A percentile compares a stretch with the other conserved stretches of the same genome.
phyloP scores from a whole-genome alignment of 2,329 filamentous ascomycete species.

The Shiraia sp. region DNA sequence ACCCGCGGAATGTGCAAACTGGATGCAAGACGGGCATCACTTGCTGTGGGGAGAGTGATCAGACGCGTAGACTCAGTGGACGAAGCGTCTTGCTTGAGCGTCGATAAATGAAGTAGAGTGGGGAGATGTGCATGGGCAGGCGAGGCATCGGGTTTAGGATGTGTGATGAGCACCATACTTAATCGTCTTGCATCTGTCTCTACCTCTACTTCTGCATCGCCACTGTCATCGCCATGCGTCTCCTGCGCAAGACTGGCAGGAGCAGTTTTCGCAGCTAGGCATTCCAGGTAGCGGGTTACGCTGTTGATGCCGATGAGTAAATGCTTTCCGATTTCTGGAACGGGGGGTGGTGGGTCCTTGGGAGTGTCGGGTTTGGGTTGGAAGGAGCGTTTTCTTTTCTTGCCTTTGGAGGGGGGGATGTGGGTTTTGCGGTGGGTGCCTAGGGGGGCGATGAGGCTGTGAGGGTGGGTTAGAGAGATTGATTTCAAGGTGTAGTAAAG shows the following conservation, averaged over 20 bases:
- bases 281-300: slow-evolving; percentile 64
- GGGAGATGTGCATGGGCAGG: slow-evolving; percentile 41
- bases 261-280: slow-evolving; percentile 36
- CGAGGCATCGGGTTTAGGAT: slow-evolving; percentile 37
- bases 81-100: slow-evolving; percentile 5
- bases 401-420: slow-evolving; percentile 62
- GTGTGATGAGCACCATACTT: slow-evolving; percentile 37
- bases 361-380: slow-evolving; percentile 4
- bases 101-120: slow-evolving; percentile 34
- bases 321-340: slow-evolving; percentile 52
- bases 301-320: slow-evolving; percentile 68
- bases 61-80: slow-evolving; percentile 54
- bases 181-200: slow-evolving; percentile 9
- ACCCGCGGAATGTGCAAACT: slow-evolving; percentile 66
- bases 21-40: slow-evolving; percentile 60
- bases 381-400: slow-evolving; percentile 48
- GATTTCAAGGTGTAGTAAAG: background rate
- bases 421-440: slow-evolving; percentile 64
- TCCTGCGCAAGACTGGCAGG: too few relatives aligned
- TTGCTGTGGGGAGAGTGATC: slow-evolving; percentile 64
- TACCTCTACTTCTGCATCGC: background rate
- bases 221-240: background rate
- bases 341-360: slow-evolving; percentile 55
- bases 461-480: background rate
- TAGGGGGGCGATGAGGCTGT: slow-evolving; percentile 67